Base-by-base conservation (phyloP, 2,329 filamentous ascomycete species). In the Pestalotiopsis sp. region DNA sequence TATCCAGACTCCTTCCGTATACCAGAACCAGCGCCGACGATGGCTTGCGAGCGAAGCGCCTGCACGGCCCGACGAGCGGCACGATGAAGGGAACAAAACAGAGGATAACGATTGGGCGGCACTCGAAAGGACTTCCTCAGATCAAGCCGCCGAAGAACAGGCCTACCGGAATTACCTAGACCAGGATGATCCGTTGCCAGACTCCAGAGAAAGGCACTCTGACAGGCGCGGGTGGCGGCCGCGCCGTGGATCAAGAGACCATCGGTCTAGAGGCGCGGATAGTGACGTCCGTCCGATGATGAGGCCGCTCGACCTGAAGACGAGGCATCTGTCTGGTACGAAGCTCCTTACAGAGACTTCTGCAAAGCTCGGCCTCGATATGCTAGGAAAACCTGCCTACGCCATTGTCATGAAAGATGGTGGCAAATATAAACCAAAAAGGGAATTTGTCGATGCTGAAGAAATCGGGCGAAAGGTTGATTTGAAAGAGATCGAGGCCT, bases 361-460 rank as follows among this genome's bases (percentile, higher is more conserved):
- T 11, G 68, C 35, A 17, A 70, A 52, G n/a, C 71, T 83, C 6
- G 71, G 69, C 3, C 67, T 77, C 14, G 70, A 74, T 35, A 78
- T 81, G 65, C 70, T 84, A 13, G 81, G 81, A 2, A 75, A 77
- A 68, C 77, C 78, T 2, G 81, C 81, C 13, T 78, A 82, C 17
- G 83, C 83, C 26, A 82, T 88, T 59, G 78, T 88, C 44, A 77
- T 88, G 76, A 79, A 73, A 67, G 79, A 83, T 48, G 69, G 69
- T n/a, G 75, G 75, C 4, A 26, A 69, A 7, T 63, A 69, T 62
- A 68, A 62, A 40, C 69, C 62, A 62, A 71, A 59, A 56, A 52
- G 30, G n/a, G 44, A 10, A 2, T 7, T n/a, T 10, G 63, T 13
- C 56, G 40, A 17, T 65, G 11, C 39, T 10, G 20, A 22, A 9